Evolutionary conservation across 1,284 basidiomycete genomes (phyloP).

Genomic region (Ceratobasidium papillatum): DNA sequence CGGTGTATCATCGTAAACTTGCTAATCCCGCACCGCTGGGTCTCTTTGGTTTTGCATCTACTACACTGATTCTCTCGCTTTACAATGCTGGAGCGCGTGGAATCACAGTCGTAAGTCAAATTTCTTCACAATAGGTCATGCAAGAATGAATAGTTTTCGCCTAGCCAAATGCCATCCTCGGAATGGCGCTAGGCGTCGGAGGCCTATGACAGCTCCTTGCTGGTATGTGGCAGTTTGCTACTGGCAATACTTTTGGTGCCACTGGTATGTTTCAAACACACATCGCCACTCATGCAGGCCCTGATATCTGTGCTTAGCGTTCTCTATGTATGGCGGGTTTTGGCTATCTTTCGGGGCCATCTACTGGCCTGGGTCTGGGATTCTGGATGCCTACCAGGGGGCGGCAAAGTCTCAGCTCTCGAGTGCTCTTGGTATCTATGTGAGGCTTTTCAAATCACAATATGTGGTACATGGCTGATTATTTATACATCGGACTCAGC

Average conservation of each 20-base stretch:
- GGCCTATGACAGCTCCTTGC: constrained; percentile 57
- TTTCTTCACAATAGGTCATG: background rate
- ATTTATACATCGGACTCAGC: background rate
- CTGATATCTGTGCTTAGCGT: constrained; percentile 46
- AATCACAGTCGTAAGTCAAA: constrained; percentile 12
- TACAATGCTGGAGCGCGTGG: constrained; percentile 48
- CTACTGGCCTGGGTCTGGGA: constrained; percentile 45
- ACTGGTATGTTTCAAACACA: constrained; percentile 46
- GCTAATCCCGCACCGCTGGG: constrained; percentile 60
- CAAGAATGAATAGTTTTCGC: background rate
- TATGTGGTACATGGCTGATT: background rate
- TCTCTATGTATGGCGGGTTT: constrained; percentile 50
- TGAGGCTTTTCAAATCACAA: constrained; percentile 2
- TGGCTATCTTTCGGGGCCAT: constrained; percentile 48
- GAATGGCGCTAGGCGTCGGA: constrained; percentile 49
- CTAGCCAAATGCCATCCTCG: constrained; percentile 53
- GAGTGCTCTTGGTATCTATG: constrained; percentile 45
- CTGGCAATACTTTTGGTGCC: constrained; percentile 58
- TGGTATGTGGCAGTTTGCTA: constrained; percentile 56
- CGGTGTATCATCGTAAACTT: constrained; percentile 49
- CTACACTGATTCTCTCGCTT: constrained; percentile 61
- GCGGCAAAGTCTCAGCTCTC: constrained; percentile 32
- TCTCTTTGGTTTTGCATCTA: constrained; percentile 57
- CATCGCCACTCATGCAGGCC: background rate
- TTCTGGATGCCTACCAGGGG: constrained; percentile 42